Conservation (phyloP, 495 filamentous ascomycete genomes). For the Xylona heveae region DNA sequence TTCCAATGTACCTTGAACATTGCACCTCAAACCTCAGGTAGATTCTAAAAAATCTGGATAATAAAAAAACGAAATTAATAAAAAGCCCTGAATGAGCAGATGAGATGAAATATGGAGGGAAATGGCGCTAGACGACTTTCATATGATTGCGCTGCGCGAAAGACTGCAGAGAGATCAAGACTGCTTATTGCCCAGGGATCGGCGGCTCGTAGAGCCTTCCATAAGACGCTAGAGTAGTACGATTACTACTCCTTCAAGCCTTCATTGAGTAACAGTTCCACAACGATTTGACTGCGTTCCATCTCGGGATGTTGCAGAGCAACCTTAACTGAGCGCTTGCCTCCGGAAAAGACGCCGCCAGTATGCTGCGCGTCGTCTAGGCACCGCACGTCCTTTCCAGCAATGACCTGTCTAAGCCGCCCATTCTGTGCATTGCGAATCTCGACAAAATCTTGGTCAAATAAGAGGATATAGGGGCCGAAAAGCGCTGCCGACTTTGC, state of each 20-base stretch:
- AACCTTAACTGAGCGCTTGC: constrained; percentile 56
- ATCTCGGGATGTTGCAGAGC: constrained; percentile 86
- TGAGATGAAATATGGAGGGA: too few relatives aligned
- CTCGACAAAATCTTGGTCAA: constrained; percentile 82
- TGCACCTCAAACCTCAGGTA: too few relatives aligned
- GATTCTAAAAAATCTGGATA: too few relatives aligned
- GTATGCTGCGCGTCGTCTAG: constrained; percentile 44
- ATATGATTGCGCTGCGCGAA: too few relatives aligned
- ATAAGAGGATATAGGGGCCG: constrained; percentile 60
- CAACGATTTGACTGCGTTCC: constrained; percentile 58
- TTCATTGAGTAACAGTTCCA: constrained; percentile 87
- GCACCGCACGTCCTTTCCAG: constrained; percentile 66
- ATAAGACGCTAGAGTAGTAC: too few relatives aligned
- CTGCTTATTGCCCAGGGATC: too few relatives aligned
- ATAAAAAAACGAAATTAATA: too few relatives aligned
- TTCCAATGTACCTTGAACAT: too few relatives aligned
- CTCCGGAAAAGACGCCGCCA: constrained; percentile 10
- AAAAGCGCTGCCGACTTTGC: constrained; percentile 73
- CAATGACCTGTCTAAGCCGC: constrained; percentile 78
- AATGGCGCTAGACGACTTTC: too few relatives aligned
- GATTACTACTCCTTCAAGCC: constrained; percentile 80
- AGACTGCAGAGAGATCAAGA: too few relatives aligned
- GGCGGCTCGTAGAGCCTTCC: too few relatives aligned
- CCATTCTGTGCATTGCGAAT: constrained; percentile 95
- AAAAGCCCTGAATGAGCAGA: too few relatives aligned